A percentile compares a stretch with the other conserved stretches of the same genome.
Conservation (phyloP, 306 rosid species). For the Vachellia collinsii region DNA sequence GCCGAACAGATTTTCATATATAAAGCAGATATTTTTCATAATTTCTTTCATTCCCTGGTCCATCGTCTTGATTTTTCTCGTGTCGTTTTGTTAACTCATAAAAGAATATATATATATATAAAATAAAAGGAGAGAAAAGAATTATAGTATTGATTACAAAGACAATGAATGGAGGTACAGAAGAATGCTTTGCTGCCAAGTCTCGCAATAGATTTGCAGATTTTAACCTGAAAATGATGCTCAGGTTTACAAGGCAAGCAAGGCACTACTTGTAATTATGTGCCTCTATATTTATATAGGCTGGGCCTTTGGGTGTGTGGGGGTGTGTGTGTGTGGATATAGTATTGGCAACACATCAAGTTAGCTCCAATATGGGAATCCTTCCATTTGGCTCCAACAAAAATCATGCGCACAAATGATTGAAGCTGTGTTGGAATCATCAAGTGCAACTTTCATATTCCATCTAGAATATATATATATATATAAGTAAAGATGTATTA, state of each 20-base stretch:
- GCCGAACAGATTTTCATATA: not conserved
- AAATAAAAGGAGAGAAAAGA: not conserved
- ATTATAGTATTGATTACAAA: not conserved
- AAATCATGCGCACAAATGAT: constrained; percentile 36
- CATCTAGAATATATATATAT: not conserved
- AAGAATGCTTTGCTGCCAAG: constrained; percentile 66
- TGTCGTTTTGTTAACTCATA: constrained; percentile 1
- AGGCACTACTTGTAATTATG: constrained; percentile 20
- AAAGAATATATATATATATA: not conserved
- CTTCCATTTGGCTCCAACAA: constrained; percentile 25
- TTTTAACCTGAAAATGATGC: constrained; percentile 8
- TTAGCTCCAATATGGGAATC: constrained; percentile 23
- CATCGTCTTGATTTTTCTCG: constrained; percentile 10
- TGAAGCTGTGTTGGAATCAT: constrained; percentile 23
- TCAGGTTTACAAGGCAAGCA: constrained; percentile 67
- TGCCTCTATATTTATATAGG: constrained; percentile 6
- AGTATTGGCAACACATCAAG: constrained; percentile 33
- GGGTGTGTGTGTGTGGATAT: too few relatives aligned
- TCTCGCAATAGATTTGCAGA: constrained; percentile 42
- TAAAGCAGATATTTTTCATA: not conserved
- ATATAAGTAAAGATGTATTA: too few relatives aligned
- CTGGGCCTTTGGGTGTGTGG: not conserved
- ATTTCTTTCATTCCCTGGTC: constrained; percentile 18
- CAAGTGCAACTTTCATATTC: not conserved
- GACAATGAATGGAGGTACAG: constrained; percentile 25